A percentile compares a stretch with the other conserved stretches of the same genome.
phyloP scores from a whole-genome alignment of 176 grass and related monocot genomes.

The Thinopyrum elongatum region DNA sequence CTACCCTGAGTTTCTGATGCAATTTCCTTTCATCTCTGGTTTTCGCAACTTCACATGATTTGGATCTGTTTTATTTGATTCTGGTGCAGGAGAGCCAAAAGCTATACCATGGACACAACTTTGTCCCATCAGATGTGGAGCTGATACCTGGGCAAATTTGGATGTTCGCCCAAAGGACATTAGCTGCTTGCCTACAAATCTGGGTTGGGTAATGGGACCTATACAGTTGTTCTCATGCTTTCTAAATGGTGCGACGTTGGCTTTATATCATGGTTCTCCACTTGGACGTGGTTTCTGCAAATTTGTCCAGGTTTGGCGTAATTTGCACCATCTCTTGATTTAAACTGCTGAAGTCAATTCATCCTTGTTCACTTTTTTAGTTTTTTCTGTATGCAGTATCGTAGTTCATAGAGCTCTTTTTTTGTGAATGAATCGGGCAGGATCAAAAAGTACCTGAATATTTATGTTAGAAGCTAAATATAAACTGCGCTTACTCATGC shows the following conservation, averaged over 20 bases:
- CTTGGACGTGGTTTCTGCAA: slow-evolving; percentile 85
- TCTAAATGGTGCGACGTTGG: slow-evolving; percentile 66
- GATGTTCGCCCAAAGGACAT: slow-evolving; percentile 66
- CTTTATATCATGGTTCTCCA: slow-evolving; percentile 89
- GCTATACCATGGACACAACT: slow-evolving; percentile 94
- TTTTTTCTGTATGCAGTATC: neutral
- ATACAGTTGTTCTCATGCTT: slow-evolving; percentile 68
- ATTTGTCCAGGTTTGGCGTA: slow-evolving; percentile 75
- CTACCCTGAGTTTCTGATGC: neutral
- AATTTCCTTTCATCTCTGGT: neutral
- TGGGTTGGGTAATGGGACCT: slow-evolving; percentile 97
- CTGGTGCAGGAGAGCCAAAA: slow-evolving; percentile 82
- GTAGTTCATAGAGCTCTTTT: neutral
- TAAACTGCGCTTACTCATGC: neutral
- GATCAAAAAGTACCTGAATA: neutral
- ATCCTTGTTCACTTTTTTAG: neutral
- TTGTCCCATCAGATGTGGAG: slow-evolving; percentile 69
- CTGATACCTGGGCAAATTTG: slow-evolving; percentile 85
- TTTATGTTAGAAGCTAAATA: slow-evolving; percentile 7
- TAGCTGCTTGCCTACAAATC: slow-evolving; percentile 88
- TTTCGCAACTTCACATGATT: neutral
- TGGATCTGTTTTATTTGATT: slow-evolving; percentile 27
- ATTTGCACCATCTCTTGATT: slow-evolving; percentile 1
- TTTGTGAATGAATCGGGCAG: neutral
- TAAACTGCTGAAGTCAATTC: slow-evolving; percentile 9